These are phyloP conservation scores for Diaporthe citri DNA, from an alignment of 2,329 filamentous ascomycete species.

Conservation along the genomic window DNA sequence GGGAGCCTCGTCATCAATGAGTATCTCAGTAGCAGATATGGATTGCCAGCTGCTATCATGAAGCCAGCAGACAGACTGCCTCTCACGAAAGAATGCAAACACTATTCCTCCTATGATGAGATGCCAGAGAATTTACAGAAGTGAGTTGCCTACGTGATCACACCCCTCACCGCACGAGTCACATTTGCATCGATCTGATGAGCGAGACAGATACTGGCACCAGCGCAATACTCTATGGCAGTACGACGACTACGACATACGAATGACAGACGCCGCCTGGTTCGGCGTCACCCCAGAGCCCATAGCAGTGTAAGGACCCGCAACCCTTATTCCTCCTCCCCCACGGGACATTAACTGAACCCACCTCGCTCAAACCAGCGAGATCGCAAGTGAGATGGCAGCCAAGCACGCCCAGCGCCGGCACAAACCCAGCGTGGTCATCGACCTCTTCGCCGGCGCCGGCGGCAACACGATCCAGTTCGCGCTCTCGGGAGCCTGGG, in stretches of 20 bases:
- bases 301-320: constrained; percentile 79
- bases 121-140: constrained; percentile 89
- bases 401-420: constrained; percentile 61
- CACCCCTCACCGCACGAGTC: neutral
- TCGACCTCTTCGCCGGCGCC: constrained; percentile 92
- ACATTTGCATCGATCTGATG: neutral
- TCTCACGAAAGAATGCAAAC: constrained; percentile 75
- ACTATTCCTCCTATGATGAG: constrained; percentile 78
- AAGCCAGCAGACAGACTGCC: constrained; percentile 60
- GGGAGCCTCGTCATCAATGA: neutral
- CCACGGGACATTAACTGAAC: constrained; percentile 10
- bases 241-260: constrained; percentile 87
- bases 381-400: constrained; percentile 80
- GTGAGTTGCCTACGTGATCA: constrained; percentile 60
- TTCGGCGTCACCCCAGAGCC: constrained; percentile 97
- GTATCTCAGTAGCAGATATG: neutral
- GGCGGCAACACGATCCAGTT: constrained; percentile 98
- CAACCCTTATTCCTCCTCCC: neutral
- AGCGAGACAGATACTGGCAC: constrained; percentile 80
- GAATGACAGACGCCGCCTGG: constrained; percentile 95
- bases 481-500: constrained; percentile 83
- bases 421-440: constrained; percentile 60
- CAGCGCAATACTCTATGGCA: constrained; percentile 91
- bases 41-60: constrained; percentile 47
- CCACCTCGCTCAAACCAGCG: constrained; percentile 56